Conservation (phyloP, 2,329 filamentous ascomycete species). For the Cladophialophora yegresii region DNA sequence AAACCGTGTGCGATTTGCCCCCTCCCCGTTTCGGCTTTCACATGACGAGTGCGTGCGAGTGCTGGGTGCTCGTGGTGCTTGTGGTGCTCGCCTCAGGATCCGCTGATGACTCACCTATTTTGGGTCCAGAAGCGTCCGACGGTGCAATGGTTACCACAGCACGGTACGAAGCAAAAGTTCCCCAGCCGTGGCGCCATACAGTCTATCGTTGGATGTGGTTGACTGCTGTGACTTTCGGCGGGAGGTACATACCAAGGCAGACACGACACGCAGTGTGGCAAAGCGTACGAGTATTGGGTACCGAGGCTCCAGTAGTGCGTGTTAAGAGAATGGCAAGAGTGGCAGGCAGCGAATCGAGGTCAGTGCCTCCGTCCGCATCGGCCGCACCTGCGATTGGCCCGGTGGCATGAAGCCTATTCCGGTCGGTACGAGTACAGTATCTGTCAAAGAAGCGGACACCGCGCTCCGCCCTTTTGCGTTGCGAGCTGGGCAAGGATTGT, state of each 20-base stretch:
- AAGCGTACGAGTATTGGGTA: not conserved
- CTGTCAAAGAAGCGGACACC: not conserved
- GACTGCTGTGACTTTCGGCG: not conserved
- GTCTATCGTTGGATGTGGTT: not conserved
- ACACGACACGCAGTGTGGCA: not conserved
- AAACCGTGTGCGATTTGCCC: not conserved
- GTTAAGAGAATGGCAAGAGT: no score
- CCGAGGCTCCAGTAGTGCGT: not conserved
- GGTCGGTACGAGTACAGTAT: not conserved
- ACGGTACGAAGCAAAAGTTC: conserved; percentile 10
- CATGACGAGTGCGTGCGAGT: conserved; percentile 5
- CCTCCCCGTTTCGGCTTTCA: conserved; percentile 11
- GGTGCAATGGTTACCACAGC: not conserved
- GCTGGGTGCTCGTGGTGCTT: not conserved
- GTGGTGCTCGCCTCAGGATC: conserved; percentile 7
- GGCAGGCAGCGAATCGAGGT: not conserved
- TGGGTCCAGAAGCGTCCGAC: conserved; percentile 4
- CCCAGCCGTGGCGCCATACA: not conserved
- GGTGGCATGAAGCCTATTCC: not conserved
- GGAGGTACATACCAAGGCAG: not conserved
- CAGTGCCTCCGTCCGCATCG: not conserved
- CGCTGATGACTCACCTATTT: conserved; percentile 12
- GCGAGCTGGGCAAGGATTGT: not conserved
- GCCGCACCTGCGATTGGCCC: not conserved
- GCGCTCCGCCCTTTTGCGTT: not conserved